These are phyloP conservation scores for Orychophragmus violaceus DNA, from an alignment of 345 rosid species.

Conservation along the genomic window DNA sequence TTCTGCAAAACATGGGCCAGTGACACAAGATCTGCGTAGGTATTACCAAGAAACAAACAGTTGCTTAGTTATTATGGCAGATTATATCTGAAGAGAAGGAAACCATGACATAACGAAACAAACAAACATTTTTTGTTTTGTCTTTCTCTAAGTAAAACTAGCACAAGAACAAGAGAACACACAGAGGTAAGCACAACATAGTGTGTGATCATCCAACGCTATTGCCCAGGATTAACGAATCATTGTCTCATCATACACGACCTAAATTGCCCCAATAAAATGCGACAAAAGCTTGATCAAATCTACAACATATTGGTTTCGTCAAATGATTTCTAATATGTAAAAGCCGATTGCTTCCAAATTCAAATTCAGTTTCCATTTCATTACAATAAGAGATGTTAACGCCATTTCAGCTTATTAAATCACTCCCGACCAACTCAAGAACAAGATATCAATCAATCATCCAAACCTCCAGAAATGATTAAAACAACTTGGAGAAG, in stretches of 20 bases:
- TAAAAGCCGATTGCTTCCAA: neutral
- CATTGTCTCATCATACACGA: neutral
- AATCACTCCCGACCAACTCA: neutral
- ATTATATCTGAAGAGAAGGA: neutral
- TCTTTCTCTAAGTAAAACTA: neutral
- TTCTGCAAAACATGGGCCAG: conserved; percentile 77
- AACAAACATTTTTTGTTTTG: neutral
- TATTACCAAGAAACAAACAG: neutral
- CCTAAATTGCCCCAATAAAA: neutral
- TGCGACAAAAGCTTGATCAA: neutral
- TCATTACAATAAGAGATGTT: neutral
- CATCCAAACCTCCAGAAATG: neutral
- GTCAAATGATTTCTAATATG: no score
- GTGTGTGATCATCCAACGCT: no score
- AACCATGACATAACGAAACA: neutral
- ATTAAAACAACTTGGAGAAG: neutral
- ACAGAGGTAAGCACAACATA: neutral
- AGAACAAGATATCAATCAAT: neutral
- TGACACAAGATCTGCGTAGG: conserved; percentile 58
- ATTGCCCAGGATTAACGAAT: neutral
- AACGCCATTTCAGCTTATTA: neutral
- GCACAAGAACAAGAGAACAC: neutral
- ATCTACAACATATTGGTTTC: neutral
- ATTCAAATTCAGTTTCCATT: neutral
- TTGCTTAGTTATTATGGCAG: neutral